Evolutionary conservation across 148 eudicot genomes (phyloP), one percentile per base, ranked within the genome.

Genomic region (Drosera capensis): DNA sequence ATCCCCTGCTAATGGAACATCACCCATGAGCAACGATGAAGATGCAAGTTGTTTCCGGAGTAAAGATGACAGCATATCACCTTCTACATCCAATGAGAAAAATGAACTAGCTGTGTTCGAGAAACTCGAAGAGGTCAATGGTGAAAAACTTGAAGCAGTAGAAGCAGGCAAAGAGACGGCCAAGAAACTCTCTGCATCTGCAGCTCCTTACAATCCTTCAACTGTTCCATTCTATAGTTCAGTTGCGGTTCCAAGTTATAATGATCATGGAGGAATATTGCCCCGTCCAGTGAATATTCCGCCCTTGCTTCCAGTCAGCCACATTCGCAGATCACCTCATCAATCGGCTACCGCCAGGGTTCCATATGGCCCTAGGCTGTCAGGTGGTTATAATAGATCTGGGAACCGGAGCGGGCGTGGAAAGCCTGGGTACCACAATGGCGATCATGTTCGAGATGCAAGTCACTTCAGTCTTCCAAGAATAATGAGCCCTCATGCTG

Each of bases 311-410:
- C 14, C 82, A 1, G 68, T 83, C 25, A 80, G 59, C 52, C 80
- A 80, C 38, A 68, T 63, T 25, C 86, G 96, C 52, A 60, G 94
- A 59, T 80, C 94, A n/a, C 94, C 86, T 14, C 92, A 79, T 51
- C 96, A 88, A 43, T 88, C 96, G 17, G 96, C 96, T 26, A 77
- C 96, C 23, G 70, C 96, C 17, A 59, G 96, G 57, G 92, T 88
- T 23, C 96, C 96, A 2, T 88, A 83, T 35, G 96, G 96, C 24
- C 96, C 96, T 18, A 78, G 96, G 17, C 70, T 88, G 18, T 68
- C 96, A 5, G 88, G 86, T 20, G 82, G 68, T 24, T 82, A 75
- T 55, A 81, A 67, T 52, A 70, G 94, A 63, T 57, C 75, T 4
- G 80, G 86, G 23, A 77, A 43, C 51, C 68, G 90, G 20, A 66